A percentile compares a stretch with the other conserved stretches of the same genome.
These are phyloP conservation scores for Dactylellina haptotyla DNA, from an alignment of 2,329 filamentous ascomycete species.

Conservation along the genomic window DNA sequence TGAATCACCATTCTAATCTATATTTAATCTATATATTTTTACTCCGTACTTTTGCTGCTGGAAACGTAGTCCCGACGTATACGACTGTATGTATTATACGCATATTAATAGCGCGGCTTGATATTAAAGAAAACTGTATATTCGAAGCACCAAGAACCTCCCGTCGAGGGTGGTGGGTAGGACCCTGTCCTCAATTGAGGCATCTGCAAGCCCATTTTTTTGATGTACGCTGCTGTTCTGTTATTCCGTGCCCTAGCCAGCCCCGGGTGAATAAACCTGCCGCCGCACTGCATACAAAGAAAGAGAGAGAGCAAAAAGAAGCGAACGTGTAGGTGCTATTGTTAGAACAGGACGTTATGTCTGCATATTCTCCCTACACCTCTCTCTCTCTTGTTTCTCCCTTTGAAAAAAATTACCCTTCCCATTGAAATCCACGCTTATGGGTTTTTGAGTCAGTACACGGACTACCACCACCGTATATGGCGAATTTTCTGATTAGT, in stretches of 20 bases:
- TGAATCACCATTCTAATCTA: too few species aligned
- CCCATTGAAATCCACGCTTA: too few species aligned
- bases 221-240: not conserved
- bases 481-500: too few species aligned
- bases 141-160: too few species aligned
- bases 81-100: not conserved
- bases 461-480: too few species aligned
- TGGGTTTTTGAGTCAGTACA: too few species aligned
- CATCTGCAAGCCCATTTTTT: not conserved
- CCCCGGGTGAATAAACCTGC: not conserved
- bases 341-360: not conserved
- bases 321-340: too few species aligned
- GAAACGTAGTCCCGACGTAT: too few species aligned
- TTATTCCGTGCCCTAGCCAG: not conserved
- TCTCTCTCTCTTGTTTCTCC: not conserved
- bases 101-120: conserved; percentile 2
- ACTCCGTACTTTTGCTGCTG: not conserved
- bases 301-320: not conserved
- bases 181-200: too few species aligned
- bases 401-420: not conserved
- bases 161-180: too few species aligned
- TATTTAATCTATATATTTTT: not conserved
- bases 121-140: not conserved
- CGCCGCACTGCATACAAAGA: not conserved
- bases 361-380: not conserved